Evolutionary conservation across 1,139 yeast species (phyloP), one percentile per base, ranked within the genome.

Genomic region (Saccharomycopsis crataegensis): DNA sequence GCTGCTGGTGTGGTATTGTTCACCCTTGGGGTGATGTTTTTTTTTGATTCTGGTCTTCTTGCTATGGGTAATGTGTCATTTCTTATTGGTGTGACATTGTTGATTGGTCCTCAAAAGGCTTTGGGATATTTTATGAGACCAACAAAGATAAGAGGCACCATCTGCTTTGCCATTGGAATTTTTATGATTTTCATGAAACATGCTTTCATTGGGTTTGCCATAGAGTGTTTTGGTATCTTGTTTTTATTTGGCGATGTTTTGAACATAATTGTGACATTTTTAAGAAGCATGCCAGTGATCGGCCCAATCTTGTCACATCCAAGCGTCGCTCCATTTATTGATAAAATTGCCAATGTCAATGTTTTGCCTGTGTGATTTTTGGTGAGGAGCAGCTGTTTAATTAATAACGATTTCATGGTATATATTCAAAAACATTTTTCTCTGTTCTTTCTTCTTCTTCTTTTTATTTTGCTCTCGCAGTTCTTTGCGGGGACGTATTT

Each of bases 231-330:
- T 60, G 99, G 99, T 17, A 89, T 93, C 43, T 71, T 91, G 60
- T 91, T 91, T 6, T 74, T 93, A 51, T 93, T 93, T 70, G 98
- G 96, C 40, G 96, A 89, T 68, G 88, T 89, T 67, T 85, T 89
- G 64, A 93, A 96, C 12, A 88, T 96, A 28, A 83, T 93, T 55
- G 79, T 93, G n/a, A 87, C 88, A 62, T 91, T 93, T 64, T 75
- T 93, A 63, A 77, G 97, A 65, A 85, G 95, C 2, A 71, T 93
- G 64, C 99, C 99, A 2, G 67, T 87, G 55, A 82, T 93, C 58
- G 99, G 99, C 0, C 94, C 95, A 45, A 59, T 90, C 7, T 77
- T 93, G 59, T 83, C 93, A 49, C 82, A 85, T 65, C 98, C 98
- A 1, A 69, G 72, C 14, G 70, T 93, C 48, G 96, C 96, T 1